Evolutionary conservation across 257 asterid genomes (phyloP), one percentile per base, ranked within the genome.

Genomic region (Forsythia viridissima): DNA sequence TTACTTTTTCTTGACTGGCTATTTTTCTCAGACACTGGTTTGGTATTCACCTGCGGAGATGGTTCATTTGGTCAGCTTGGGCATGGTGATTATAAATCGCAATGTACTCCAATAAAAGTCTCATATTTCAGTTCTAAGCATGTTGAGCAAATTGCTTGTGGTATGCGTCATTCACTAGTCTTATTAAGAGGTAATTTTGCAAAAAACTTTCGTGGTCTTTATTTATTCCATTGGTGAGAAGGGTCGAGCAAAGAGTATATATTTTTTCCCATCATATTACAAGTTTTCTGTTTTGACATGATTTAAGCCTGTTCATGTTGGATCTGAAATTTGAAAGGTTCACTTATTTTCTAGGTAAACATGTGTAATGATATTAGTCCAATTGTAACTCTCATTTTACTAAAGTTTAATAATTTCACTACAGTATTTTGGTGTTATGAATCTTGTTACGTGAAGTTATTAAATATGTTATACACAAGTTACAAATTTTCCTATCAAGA

Each of bases 51-150:
- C 51, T 93, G 97, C 75, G 99, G 99, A 42, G 99, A 93, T 82
- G 99, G 97, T 73, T 83, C 91, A 18, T 92, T 95, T 84, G 99
- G 97, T 75, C 97, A 95, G 83, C 94, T 95, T 46, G 98, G 98
- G 51, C 96, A 89, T 70, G 97, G 93, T 48, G 91, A 92, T 82
- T 84, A 79, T 75, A 70, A 73, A 74, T 87, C 94, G 21, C 89
- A 71, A 40, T 78, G 84, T 83, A 85, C 59, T 52, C 99, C 98
- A 34, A 74, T 72, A 24, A 61, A 82, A 83, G 88, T 95, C 69
- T 48, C 84, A 18, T 83, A 68, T 80, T 91, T 95, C n/a, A 74
- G 86, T 69, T 81, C 90, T 69, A 83, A 71, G 78, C 85, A 77
- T 11, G 91, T 88, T 40, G 73, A 81, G 78, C 91, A 92, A 86